phyloP scores from a whole-genome alignment of 108 stramenopile genomes.

The Heterococcus sp. region DNA sequence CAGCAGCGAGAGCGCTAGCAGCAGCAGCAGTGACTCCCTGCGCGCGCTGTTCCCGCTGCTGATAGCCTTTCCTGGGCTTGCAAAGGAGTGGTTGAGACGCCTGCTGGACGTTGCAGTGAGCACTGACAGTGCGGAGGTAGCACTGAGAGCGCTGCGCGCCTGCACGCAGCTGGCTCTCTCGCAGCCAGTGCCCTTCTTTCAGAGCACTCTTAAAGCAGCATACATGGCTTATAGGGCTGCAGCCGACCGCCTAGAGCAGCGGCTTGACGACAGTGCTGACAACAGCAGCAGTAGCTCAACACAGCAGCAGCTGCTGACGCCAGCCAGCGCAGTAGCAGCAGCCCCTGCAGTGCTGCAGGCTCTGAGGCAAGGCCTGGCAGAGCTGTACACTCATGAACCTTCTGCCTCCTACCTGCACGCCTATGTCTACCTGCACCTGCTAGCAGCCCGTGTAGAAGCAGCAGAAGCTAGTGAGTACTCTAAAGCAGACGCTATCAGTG shows the following conservation, averaged over 20 bases:
- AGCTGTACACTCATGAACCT: conserved; percentile 30
- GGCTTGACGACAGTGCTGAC: no score
- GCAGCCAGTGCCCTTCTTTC: conserved; percentile 36
- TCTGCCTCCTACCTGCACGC: conserved; percentile 44
- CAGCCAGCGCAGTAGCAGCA: neutral
- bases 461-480: neutral
- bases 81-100: conserved; percentile 1
- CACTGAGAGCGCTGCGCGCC: conserved; percentile 5
- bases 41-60: conserved; percentile 13
- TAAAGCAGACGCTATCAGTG: conserved; percentile 11
- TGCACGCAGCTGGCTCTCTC: conserved; percentile 43
- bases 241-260: conserved; percentile 6
- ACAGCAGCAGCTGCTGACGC: neutral
- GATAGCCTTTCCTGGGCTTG: conserved; percentile 30
- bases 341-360: conserved; percentile 1
- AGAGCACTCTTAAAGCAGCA: conserved; percentile 24
- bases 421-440: conserved; percentile 25
- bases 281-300: neutral
- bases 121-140: neutral
- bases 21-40: neutral
- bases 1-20: neutral
- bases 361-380: conserved; percentile 19
- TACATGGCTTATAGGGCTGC: conserved; percentile 20
- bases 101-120: conserved; percentile 2
- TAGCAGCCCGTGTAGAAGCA: conserved; percentile 22